Conservation (phyloP, 495 filamentous ascomycete genomes). For the Annulohypoxylon nitens region DNA sequence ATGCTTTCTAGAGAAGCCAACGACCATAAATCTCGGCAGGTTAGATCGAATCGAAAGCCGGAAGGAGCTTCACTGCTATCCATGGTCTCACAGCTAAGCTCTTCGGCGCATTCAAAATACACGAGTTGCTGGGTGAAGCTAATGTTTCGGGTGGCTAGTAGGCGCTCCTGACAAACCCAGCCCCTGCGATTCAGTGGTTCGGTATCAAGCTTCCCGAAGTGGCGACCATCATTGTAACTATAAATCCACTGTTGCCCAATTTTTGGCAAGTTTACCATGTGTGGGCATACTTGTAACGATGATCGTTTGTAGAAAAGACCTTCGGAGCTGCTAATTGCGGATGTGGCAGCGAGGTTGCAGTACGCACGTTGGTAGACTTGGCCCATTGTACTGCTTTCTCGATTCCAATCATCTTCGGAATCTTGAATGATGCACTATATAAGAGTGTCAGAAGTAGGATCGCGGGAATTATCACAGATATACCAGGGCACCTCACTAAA, state of each 20-base stretch:
- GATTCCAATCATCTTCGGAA: constrained; percentile 7
- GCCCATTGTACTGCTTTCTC: constrained; percentile 9
- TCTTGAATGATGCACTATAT: constrained; percentile 15
- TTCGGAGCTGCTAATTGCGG: neutral
- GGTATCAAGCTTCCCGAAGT: neutral
- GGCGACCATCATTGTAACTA: neutral
- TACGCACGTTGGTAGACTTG: constrained; percentile 4
- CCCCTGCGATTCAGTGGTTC: constrained; percentile 9
- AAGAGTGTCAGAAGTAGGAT: neutral
- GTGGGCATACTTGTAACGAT: neutral
- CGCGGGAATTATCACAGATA: neutral
- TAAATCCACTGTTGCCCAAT: neutral
- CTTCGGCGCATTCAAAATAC: constrained; percentile 20
- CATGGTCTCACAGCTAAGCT: constrained; percentile 2
- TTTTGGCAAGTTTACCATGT: neutral
- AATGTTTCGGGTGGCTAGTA: constrained; percentile 8
- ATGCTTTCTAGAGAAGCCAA: neutral
- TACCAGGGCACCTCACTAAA: neutral
- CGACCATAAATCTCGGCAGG: neutral
- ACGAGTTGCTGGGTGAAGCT: constrained; percentile 13
- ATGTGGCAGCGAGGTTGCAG: constrained; percentile 19
- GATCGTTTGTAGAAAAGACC: constrained; percentile 14
- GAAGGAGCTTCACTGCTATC: neutral
- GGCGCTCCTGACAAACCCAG: constrained; percentile 18
- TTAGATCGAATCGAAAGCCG: neutral